Conservation (phyloP, 169 alveolate genomes). For the Pseudocohnilembus persalinus region DNA sequence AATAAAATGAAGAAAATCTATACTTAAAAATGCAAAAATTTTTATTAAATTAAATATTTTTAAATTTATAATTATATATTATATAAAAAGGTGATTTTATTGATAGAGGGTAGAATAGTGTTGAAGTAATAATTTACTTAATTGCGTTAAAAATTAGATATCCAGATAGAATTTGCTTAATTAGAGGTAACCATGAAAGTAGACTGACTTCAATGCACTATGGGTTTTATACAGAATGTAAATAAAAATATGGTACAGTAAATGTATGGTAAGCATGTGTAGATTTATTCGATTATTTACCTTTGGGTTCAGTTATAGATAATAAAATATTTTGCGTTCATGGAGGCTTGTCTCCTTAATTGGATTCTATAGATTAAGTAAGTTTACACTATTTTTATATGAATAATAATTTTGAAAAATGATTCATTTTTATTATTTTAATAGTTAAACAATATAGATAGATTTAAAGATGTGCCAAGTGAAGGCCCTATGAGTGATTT, state of each 20-base stretch:
- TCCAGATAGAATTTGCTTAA: slow-evolving; percentile 76
- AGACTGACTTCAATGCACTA: slow-evolving; percentile 77
- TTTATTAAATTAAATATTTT: no score
- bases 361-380: slow-evolving; percentile 63
- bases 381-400: slow-evolving; percentile 19
- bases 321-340: slow-evolving; percentile 80
- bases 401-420: not conserved
- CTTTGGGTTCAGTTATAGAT: slow-evolving; percentile 76
- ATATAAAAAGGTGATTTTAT: no score
- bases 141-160: slow-evolving; percentile 70
- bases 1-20: no score
- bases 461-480: slow-evolving; percentile 44
- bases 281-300: slow-evolving; percentile 84
- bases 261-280: slow-evolving; percentile 79
- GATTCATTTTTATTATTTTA: no score
- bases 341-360: slow-evolving; percentile 86
- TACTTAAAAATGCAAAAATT: no score
- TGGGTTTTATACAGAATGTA: slow-evolving; percentile 85
- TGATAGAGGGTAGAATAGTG: no score
- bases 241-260: slow-evolving; percentile 70
- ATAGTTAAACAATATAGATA: slow-evolving; percentile 33
- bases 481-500: slow-evolving; percentile 53
- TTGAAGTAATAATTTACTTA: no score
- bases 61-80: no score
- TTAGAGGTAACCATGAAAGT: slow-evolving; percentile 88